phyloP scores from a whole-genome alignment of 805 yeast genomes.

The Yamadazyma insecticola region DNA sequence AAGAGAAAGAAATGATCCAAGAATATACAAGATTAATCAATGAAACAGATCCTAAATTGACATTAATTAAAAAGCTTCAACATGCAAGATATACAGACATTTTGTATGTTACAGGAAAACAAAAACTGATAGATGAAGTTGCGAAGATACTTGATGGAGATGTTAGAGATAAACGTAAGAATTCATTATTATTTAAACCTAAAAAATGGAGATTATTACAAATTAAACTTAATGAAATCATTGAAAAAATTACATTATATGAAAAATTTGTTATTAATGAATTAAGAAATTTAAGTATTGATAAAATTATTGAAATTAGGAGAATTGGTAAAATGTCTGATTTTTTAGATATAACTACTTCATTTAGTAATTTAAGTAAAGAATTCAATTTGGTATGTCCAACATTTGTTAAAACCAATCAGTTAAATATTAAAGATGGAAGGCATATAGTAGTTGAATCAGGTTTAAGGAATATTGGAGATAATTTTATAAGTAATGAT shows the following conservation, averaged over 20 bases:
- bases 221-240: constrained; percentile 45
- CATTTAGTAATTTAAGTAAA: constrained; percentile 68
- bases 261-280: constrained; percentile 51
- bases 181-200: constrained; percentile 42
- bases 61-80: constrained; percentile 22
- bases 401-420: constrained; percentile 36
- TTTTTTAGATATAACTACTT: constrained; percentile 63
- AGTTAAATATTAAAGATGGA: constrained; percentile 55
- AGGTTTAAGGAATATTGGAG: constrained; percentile 48
- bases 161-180: constrained; percentile 32
- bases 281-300: constrained; percentile 45
- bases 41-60: constrained; percentile 25
- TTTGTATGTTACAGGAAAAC: constrained; percentile 43
- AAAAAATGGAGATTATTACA: constrained; percentile 49
- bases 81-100: constrained; percentile 36
- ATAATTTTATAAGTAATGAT: constrained; percentile 43
- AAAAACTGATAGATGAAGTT: constrained; percentile 21
- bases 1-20: constrained; percentile 21
- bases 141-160: constrained; percentile 16
- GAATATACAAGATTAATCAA: constrained; percentile 15
- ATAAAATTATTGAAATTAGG: constrained; percentile 44
- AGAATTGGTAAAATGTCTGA: constrained; percentile 50
- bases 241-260: constrained; percentile 45
- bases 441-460: constrained; percentile 86
- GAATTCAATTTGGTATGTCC: constrained; percentile 72